phyloP scores from a whole-genome alignment of 2,329 filamentous ascomycete genomes.

The Xylaria sp. region DNA sequence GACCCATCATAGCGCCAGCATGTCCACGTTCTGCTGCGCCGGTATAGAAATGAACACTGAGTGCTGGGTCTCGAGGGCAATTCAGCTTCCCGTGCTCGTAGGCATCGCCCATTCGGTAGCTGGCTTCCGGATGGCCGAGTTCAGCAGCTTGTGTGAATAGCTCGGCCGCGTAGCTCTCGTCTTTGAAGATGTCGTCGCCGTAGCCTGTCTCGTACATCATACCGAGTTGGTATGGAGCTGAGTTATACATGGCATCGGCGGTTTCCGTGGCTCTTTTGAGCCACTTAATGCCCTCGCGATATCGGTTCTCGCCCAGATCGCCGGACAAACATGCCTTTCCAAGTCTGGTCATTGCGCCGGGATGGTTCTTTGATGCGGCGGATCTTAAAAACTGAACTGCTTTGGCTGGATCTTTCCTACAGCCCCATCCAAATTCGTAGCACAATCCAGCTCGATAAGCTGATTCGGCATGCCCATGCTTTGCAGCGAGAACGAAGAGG shows the following conservation, averaged over 20 bases:
- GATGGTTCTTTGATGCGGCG: conserved; percentile 92
- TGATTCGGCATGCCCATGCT: conserved; percentile 97
- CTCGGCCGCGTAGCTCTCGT: conserved; percentile 90
- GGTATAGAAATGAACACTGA: conserved; percentile 98
- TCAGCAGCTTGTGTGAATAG: conserved; percentile 95
- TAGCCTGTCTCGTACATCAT: conserved; percentile 92
- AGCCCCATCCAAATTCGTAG: conserved; percentile 99
- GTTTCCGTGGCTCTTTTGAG: conserved; percentile 91
- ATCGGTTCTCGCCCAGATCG: conserved; percentile 87
- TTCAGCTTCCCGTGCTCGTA: conserved; percentile 92
- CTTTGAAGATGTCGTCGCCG: conserved; percentile 92
- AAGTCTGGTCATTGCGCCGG: conserved; percentile 91
- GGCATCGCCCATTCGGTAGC: conserved; percentile 90
- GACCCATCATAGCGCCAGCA: conserved; percentile 92
- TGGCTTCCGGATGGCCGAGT: conserved; percentile 86
- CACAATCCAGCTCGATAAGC: conserved; percentile 92
- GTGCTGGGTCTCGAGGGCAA: conserved; percentile 89
- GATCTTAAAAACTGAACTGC: conserved; percentile 93
- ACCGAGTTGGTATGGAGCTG: conserved; percentile 90
- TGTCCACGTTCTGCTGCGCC: conserved; percentile 87
- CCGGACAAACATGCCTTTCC: conserved; percentile 90
- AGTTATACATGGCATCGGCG: conserved; percentile 91
- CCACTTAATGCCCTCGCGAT: conserved; percentile 95
- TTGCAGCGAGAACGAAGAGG: conserved; percentile 91
- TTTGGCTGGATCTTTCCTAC: conserved; percentile 87